Percentiles rank a stretch among this genome's conserved stretches.
These are phyloP conservation scores for Acanthamoeba lenticulata DNA, from an alignment of 208 protist species.

Conservation along the genomic window DNA sequence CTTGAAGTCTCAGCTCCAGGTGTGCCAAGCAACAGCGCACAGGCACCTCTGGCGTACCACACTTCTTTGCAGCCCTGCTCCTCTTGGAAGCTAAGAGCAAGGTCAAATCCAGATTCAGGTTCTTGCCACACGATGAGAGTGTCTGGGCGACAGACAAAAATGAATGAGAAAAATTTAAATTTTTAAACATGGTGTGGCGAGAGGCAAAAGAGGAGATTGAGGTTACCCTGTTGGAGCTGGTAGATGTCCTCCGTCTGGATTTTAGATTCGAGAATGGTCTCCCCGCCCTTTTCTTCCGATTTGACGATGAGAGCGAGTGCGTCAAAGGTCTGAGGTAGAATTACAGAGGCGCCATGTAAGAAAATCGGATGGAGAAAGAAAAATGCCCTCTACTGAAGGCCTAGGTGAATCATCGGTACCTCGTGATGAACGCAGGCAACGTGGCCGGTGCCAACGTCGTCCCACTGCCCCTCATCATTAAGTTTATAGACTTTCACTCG, in stretches of 20 bases:
- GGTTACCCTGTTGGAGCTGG: constrained; percentile 80
- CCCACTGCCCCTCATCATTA: constrained; percentile 83
- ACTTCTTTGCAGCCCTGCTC: constrained; percentile 77
- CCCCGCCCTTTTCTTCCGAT: constrained; percentile 75
- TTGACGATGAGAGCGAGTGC: constrained; percentile 76
- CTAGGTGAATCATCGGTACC: background rate
- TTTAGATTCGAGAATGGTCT: constrained; percentile 74
- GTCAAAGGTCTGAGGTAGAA: constrained; percentile 27
- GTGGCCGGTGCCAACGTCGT: constrained; percentile 86
- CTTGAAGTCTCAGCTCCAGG: background rate
- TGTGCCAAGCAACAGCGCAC: background rate
- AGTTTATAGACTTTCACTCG: constrained; percentile 87
- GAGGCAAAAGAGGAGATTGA: constrained; percentile 6
- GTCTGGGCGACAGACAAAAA: constrained; percentile 62
- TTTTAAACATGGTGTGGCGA: background rate
- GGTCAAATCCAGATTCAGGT: constrained; percentile 76
- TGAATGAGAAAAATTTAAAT: constrained; percentile 2
- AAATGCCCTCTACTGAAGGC: background rate
- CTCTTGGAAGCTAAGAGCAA: constrained; percentile 84
- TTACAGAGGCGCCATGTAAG: background rate
- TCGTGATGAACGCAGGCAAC: constrained; percentile 68
- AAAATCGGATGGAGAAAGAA: background rate
- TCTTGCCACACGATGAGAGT: constrained; percentile 84
- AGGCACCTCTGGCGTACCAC: constrained; percentile 68
- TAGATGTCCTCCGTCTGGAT: constrained; percentile 83